Percentiles rank a stretch among this genome's conserved stretches.
phyloP scores from a whole-genome alignment of 1,284 basidiomycete species.

The Ganoderma meredithae region DNA sequence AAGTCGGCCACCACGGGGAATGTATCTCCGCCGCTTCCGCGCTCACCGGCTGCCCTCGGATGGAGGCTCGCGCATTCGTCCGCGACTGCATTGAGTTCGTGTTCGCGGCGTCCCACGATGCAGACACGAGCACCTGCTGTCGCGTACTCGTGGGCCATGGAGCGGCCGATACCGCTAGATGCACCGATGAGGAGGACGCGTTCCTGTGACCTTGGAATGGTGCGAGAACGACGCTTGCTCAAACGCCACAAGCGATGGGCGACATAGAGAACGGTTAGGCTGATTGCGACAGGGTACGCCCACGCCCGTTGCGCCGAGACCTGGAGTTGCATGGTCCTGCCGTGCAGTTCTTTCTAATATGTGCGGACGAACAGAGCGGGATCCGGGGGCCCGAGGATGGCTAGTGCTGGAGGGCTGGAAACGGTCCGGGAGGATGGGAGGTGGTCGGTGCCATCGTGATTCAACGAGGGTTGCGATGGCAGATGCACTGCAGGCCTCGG shows the following conservation, averaged over 20 bases:
- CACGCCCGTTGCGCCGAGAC: neutral
- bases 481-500: neutral
- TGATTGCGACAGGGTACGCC: constrained; percentile 4
- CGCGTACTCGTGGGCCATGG: constrained; percentile 78
- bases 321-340: constrained; percentile 1
- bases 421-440: neutral
- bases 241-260: constrained; percentile 20
- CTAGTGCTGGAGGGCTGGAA: neutral
- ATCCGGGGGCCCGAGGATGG: neutral
- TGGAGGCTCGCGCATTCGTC: constrained; percentile 59
- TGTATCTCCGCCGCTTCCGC: constrained; percentile 3
- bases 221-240: constrained; percentile 18
- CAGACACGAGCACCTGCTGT: constrained; percentile 78
- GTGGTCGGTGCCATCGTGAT: neutral
- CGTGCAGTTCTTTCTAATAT: neutral
- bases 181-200: constrained; percentile 85
- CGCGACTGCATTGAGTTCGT: constrained; percentile 65
- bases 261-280: constrained; percentile 13
- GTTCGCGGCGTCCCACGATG: constrained; percentile 75
- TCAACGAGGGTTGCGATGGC: neutral
- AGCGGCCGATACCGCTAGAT: constrained; percentile 83
- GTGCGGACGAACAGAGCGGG: neutral
- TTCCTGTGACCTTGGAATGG: constrained; percentile 49
- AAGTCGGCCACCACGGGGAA: constrained; percentile 69
- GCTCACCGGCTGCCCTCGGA: constrained; percentile 17